A percentile compares a stretch with the other conserved stretches of the same genome.
Conservation (phyloP, 441 rosid genomes). For the Adansonia madagascariensis region DNA sequence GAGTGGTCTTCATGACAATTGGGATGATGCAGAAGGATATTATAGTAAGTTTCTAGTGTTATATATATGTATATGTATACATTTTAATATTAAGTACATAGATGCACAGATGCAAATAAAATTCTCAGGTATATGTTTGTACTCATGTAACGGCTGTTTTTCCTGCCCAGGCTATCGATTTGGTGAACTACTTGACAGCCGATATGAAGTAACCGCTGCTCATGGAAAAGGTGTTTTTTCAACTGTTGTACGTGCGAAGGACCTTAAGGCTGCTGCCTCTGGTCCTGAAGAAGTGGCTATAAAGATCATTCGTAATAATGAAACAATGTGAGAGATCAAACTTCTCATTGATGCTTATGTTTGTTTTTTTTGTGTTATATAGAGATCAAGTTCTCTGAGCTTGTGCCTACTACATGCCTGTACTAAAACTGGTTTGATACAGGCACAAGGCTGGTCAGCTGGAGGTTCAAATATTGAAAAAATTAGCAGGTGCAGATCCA, state of each 20-base stretch:
- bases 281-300: conserved; percentile 93
- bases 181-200: conserved; percentile 93
- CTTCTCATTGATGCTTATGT: not conserved
- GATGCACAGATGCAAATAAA: not conserved
- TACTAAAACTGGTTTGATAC: conserved; percentile 26
- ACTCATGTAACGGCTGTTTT: not conserved
- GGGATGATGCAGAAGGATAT: conserved; percentile 99
- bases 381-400: not conserved
- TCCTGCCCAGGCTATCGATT: conserved; percentile 72
- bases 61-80: not conserved
- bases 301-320: conserved; percentile 92
- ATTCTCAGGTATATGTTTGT: conserved; percentile 1
- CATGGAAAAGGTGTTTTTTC: conserved; percentile 99
- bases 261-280: conserved; percentile 69
- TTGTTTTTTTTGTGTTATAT: not conserved
- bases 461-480: conserved; percentile 91
- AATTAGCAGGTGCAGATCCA: conserved; percentile 87
- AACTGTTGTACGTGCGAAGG: conserved; percentile 90
- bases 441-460: conserved; percentile 95
- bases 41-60: conserved; percentile 64
- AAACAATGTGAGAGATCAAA: conserved; percentile 69
- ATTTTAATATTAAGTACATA: not conserved
- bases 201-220: conserved; percentile 92
- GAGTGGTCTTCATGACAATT: conserved; percentile 92
- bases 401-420: not conserved